Percentiles rank a stretch among this genome's conserved stretches.
phyloP scores from a whole-genome alignment of 208 protist genomes.

The Crithidia sp. region DNA sequence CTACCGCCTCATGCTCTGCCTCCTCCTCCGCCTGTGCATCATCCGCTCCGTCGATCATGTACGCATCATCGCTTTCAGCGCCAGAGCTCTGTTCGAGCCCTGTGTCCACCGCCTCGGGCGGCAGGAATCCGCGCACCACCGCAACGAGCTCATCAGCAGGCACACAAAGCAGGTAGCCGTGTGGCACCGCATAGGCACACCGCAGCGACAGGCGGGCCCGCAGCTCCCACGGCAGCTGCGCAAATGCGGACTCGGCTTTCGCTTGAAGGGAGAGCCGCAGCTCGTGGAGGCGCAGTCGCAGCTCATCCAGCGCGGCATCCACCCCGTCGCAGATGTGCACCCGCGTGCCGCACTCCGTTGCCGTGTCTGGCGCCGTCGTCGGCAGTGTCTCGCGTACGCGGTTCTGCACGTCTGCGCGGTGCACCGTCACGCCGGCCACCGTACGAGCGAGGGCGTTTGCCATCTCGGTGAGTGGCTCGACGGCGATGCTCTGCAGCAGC shows the following conservation, averaged over 20 bases:
- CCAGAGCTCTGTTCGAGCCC: no score
- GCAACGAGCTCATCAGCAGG: conserved; percentile 15
- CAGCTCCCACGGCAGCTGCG: conserved; percentile 31
- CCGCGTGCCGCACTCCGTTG: no score
- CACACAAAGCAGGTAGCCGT: conserved; percentile 45
- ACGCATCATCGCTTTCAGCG: no score
- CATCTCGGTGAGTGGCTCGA: conserved; percentile 41
- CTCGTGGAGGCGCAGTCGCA: conserved; percentile 35
- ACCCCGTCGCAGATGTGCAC: conserved; percentile 31
- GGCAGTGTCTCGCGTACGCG: not conserved
- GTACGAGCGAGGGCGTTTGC: conserved; percentile 10
- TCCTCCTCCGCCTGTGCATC: not conserved
- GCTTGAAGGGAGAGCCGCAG: conserved; percentile 29
- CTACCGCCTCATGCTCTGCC: not conserved
- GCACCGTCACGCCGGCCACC: not conserved
- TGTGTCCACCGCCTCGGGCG: not conserved
- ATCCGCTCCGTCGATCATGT: not conserved
- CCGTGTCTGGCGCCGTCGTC: not conserved
- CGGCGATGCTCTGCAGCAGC: conserved; percentile 40
- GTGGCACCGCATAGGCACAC: conserved; percentile 32
- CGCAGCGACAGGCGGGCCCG: conserved; percentile 25
- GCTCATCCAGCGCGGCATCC: conserved; percentile 42
- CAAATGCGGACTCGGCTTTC: conserved; percentile 32
- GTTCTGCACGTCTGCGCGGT: not conserved
- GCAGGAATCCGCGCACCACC: not conserved